Evolutionary conservation across 441 rosid genomes (phyloP).

Genomic region (Eutrema salsugineum): DNA sequence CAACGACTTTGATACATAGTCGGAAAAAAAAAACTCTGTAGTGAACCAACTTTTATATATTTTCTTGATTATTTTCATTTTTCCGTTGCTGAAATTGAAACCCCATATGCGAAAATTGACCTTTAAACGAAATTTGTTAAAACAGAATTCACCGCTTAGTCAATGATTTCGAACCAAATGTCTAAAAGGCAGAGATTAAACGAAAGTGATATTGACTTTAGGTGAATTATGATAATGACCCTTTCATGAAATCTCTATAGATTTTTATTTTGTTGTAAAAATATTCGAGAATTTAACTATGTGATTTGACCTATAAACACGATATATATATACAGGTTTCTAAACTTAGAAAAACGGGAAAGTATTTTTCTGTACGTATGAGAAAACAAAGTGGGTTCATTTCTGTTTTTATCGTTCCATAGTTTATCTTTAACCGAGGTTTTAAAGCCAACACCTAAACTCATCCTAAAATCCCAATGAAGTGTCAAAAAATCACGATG

Average conservation of each 20-base stretch:
- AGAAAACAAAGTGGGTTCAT: background rate
- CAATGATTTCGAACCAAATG: conserved; percentile 8
- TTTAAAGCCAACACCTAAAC: background rate
- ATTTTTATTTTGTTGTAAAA: background rate
- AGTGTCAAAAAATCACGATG: background rate
- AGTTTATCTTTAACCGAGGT: background rate
- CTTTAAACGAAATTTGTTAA: background rate
- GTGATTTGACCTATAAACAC: background rate
- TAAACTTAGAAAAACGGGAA: background rate
- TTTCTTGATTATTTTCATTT: background rate
- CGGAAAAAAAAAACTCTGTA: no score
- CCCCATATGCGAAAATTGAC: background rate
- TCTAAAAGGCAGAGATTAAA: background rate
- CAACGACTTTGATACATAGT: background rate
- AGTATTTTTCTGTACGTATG: background rate
- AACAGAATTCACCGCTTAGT: background rate
- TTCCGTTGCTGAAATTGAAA: background rate
- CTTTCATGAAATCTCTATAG: background rate
- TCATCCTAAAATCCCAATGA: background rate
- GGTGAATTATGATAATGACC: conserved; percentile 9
- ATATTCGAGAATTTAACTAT: background rate
- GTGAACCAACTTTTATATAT: background rate
- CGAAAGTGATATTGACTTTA: conserved; percentile 13
- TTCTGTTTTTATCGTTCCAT: background rate
- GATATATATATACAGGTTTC: background rate